Evolutionary conservation across 352 stramenopile genomes (phyloP), one percentile per base, ranked within the genome.

Genomic region (Phytophthora sansomeana): DNA sequence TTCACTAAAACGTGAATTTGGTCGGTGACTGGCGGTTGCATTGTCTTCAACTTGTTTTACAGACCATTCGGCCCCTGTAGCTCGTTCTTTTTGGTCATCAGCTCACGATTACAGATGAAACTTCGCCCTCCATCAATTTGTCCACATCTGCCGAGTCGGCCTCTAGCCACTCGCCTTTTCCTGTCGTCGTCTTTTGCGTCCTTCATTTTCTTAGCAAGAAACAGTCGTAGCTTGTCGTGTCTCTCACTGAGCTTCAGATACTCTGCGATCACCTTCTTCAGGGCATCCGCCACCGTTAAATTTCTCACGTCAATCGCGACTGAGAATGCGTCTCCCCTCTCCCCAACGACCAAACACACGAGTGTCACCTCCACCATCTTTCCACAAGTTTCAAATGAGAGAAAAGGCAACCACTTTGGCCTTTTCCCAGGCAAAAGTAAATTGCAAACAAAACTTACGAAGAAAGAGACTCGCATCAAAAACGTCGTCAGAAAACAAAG

Each of bases 181-280:
- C 14, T 38, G 5, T 38, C 10, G 3, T 38, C 33, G 35, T 41
- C 35, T 14, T 41, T 41, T 14, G 10, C 10, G 33, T 14, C 33
- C 33, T 14, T 10, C 6, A 38, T 13, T 10, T 43, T 32, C 30
- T 43, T n/a, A 4, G 48, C 32, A n/a, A 46, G 6, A 19, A 44
- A 56, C 19, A 56, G 32, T 33, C 19, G 0, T 4, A 54, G 10
- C 5, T 30, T n/a, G 10, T 41, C 10, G n/a, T n/a, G n/a, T n/a
- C n/a, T n/a, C n/a, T n/a, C n/a, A n/a, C n/a, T n/a, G n/a, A 4
- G 35, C 26, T 43, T 43, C 19, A 17, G 17, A 5, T 41, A 14
- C n/a, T 54, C 13, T 19, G 30, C 33, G 32, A 56, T 46, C 48
- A 19, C 48, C 30, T 56, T 44, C 13, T 56, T 56, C 48, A 46